Evolutionary conservation across 306 rosid genomes (phyloP).

Genomic region (Dalbergia oliveri): DNA sequence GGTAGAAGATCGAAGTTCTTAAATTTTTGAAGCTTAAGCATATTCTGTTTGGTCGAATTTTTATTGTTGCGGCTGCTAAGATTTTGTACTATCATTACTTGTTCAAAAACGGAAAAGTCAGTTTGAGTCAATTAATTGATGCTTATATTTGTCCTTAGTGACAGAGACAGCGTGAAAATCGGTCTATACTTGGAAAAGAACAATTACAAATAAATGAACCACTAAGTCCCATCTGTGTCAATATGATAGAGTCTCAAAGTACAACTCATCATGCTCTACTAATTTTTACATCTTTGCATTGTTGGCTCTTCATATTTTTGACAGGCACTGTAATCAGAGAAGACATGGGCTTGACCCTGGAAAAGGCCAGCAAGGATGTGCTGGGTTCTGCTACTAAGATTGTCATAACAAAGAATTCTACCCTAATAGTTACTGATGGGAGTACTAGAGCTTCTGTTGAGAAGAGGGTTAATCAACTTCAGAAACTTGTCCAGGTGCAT

Average conservation of each 20-base stretch:
- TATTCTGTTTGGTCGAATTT: slow-evolving; percentile 2
- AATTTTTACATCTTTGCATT: slow-evolving; percentile 35
- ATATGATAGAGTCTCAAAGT: slow-evolving; percentile 26
- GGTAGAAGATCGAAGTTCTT: slow-evolving; percentile 64
- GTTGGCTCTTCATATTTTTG: slow-evolving; percentile 31
- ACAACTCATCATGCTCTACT: slow-evolving; percentile 4
- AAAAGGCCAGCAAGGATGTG: slow-evolving; percentile 64
- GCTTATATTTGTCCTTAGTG: background rate
- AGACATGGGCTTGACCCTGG: slow-evolving; percentile 80
- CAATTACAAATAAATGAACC: background rate
- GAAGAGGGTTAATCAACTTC: slow-evolving; percentile 75
- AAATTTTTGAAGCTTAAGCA: slow-evolving; percentile 32
- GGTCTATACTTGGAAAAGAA: background rate
- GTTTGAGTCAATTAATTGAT: background rate
- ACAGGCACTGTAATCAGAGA: slow-evolving; percentile 91
- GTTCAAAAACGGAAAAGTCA: slow-evolving; percentile 10
- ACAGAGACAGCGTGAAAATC: background rate
- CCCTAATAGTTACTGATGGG: slow-evolving; percentile 86
- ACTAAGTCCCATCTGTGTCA: slow-evolving; percentile 13
- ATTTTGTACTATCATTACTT: slow-evolving; percentile 1
- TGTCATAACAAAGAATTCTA: slow-evolving; percentile 81
- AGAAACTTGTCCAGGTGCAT: slow-evolving; percentile 74
- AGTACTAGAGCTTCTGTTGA: slow-evolving; percentile 70
- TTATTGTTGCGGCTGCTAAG: background rate
- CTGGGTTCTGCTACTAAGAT: slow-evolving; percentile 80